Evolutionary conservation across 1,284 basidiomycete genomes (phyloP).

Genomic region (Cystobasidium sp.): DNA sequence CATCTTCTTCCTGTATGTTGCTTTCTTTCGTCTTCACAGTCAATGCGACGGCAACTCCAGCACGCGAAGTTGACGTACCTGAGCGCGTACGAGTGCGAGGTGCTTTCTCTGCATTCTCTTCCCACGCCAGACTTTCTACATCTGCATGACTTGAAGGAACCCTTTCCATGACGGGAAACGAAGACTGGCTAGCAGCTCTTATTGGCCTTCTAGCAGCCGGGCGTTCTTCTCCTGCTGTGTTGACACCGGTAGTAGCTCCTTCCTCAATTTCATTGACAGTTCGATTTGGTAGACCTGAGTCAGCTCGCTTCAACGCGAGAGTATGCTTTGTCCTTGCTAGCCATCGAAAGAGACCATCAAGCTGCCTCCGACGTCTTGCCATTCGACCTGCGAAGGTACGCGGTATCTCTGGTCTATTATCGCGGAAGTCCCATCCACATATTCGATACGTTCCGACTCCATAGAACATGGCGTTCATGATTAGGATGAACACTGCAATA

Average conservation of each 20-base stretch:
- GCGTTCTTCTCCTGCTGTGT: neutral
- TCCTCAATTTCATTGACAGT: constrained; percentile 27
- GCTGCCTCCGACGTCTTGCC: constrained; percentile 26
- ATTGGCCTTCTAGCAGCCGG: neutral
- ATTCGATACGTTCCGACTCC: constrained; percentile 42
- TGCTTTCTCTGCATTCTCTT: constrained; percentile 6
- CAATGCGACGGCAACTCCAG: constrained; percentile 5
- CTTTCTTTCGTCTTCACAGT: constrained; percentile 2
- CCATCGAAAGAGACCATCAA: constrained; percentile 8
- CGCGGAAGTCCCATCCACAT: constrained; percentile 32
- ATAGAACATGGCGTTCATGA: constrained; percentile 43
- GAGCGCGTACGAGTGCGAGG: neutral
- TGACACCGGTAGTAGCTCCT: constrained; percentile 10
- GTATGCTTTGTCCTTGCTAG: constrained; percentile 17
- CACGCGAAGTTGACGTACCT: constrained; percentile 5
- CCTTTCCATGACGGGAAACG: constrained; percentile 24
- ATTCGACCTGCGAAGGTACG: constrained; percentile 37
- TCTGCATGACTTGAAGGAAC: constrained; percentile 31
- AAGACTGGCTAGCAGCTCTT: neutral
- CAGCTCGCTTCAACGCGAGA: constrained; percentile 1
- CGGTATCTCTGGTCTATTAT: constrained; percentile 28
- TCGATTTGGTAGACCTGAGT: neutral
- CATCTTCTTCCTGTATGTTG: constrained; percentile 14
- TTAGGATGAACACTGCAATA: constrained; percentile 38
- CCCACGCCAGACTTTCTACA: constrained; percentile 27